Conservation (phyloP, 352 stramenopile species). For the Chrysophaeum taylorii region DNA sequence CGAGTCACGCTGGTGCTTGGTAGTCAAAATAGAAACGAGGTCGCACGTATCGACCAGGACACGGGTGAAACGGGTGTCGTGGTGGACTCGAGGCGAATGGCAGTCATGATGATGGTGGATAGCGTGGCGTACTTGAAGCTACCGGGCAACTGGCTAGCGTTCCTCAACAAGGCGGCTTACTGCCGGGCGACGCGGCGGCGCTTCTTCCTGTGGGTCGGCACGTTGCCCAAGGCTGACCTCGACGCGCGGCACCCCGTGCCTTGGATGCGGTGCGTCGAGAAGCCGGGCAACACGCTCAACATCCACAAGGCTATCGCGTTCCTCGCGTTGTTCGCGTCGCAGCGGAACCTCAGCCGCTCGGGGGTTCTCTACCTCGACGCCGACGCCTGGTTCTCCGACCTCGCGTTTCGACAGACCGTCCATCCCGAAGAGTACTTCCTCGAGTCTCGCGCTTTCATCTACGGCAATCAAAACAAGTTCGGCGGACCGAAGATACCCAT, state of each 20-base stretch:
- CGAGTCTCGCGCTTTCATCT: background rate
- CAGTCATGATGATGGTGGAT: background rate
- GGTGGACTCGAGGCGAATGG: no score
- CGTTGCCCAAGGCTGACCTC: background rate
- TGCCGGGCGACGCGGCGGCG: background rate
- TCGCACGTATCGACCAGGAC: background rate
- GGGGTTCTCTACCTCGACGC: background rate
- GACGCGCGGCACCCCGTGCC: background rate
- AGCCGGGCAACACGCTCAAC: slow-evolving; percentile 5
- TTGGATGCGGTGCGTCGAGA: background rate
- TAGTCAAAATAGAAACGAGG: no score
- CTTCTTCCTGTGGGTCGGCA: slow-evolving; percentile 10
- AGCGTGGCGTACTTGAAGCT: background rate
- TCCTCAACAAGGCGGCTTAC: slow-evolving; percentile 10
- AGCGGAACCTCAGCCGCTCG: background rate
- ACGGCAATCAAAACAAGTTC: slow-evolving; percentile 10
- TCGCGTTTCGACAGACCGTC: background rate
- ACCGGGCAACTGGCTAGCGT: slow-evolving; percentile 2
- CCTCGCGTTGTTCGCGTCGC: background rate
- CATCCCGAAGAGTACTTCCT: background rate
- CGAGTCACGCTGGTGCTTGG: background rate
- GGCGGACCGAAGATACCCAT: slow-evolving; percentile 7
- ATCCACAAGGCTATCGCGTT: background rate
- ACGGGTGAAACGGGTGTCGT: no score
- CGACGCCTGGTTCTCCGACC: slow-evolving; percentile 1